Percentiles rank a stretch among this genome's conserved stretches.
These are phyloP conservation scores for Bryoglossum gracile DNA, from an alignment of 495 filamentous ascomycete genomes.

Conservation along the genomic window DNA sequence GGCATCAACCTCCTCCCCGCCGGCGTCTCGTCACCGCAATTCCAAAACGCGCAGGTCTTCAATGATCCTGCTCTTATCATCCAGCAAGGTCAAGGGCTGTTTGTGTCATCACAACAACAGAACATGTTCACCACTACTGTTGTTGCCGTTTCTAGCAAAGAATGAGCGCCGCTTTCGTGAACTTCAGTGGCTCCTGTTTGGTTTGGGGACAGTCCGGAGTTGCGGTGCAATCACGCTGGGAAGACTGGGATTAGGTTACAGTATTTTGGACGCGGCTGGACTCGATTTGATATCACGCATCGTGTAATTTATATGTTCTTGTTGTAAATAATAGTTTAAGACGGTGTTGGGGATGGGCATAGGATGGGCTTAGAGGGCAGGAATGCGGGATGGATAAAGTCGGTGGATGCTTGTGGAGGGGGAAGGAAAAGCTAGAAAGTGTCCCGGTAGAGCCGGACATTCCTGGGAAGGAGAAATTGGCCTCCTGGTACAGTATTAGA, in stretches of 20 bases:
- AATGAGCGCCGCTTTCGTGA: too few relatives aligned
- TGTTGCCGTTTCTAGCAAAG: too few relatives aligned
- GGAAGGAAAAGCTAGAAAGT: constrained; percentile 3
- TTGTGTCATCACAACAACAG: constrained; percentile 1
- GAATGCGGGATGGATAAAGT: constrained; percentile 1
- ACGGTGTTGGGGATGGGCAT: too few relatives aligned
- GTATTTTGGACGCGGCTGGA: too few relatives aligned
- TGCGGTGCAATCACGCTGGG: constrained; percentile 1
- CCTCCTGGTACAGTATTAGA: neutral
- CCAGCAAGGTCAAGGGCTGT: constrained; percentile 9
- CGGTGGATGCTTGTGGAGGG: constrained; percentile 1
- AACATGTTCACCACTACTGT: neutral
- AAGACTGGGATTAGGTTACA: neutral
- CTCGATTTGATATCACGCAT: neutral
- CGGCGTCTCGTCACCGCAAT: constrained; percentile 2
- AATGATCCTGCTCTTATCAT: constrained; percentile 21
- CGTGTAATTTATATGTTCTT: neutral
- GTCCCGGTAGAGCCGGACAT: constrained; percentile 23
- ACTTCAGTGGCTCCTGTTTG: too few relatives aligned
- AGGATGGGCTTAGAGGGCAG: neutral
- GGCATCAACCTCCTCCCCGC: constrained; percentile 15
- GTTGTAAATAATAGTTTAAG: neutral
- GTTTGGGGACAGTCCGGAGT: neutral
- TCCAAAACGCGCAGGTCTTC: constrained; percentile 2
- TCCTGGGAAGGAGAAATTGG: neutral